phyloP scores from a whole-genome alignment of 2,329 filamentous ascomycete species.

The Penicillium sp. region DNA sequence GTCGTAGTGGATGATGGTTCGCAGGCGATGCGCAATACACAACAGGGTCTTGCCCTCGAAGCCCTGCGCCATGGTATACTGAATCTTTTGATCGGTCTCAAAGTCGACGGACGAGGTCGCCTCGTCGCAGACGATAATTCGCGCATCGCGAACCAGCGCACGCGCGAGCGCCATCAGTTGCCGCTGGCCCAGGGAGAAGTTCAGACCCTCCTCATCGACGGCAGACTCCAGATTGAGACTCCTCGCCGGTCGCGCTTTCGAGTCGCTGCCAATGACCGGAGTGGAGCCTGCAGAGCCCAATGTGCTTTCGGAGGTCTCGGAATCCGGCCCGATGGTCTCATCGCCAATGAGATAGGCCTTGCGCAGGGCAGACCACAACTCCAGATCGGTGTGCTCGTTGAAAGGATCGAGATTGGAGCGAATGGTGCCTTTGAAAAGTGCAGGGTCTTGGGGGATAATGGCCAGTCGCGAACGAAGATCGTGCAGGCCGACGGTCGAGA shows the following conservation, averaged over 20 bases:
- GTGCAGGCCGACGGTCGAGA: conserved; percentile 35
- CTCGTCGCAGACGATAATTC: conserved; percentile 96
- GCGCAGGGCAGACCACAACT: conserved; percentile 44
- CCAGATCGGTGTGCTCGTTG: conserved; percentile 41
- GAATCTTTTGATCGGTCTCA: conserved; percentile 94
- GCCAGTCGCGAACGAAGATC: conserved; percentile 40
- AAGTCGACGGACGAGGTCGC: conserved; percentile 91
- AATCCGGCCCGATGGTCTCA: conserved; percentile 40
- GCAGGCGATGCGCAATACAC: conserved; percentile 86
- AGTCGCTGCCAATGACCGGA: conserved; percentile 29
- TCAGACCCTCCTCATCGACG: conserved; percentile 91
- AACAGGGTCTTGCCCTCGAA: conserved; percentile 84
- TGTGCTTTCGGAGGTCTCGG: conserved; percentile 31
- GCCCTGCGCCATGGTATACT: conserved; percentile 74
- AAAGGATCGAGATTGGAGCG: conserved; percentile 44
- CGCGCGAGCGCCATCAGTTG: conserved; percentile 93
- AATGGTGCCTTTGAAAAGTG: conserved; percentile 41
- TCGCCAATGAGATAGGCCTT: conserved; percentile 43
- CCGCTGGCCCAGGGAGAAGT: conserved; percentile 90
- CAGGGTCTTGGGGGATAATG: conserved; percentile 44
- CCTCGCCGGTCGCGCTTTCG: conserved; percentile 36
- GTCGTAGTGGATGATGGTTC: conserved; percentile 91
- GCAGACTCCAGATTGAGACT: conserved; percentile 59
- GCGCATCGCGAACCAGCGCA: conserved; percentile 77
- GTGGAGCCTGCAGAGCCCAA: conserved; percentile 28